Base-by-base conservation (phyloP, 73 alveolate species). In the Symbiodinium natans region DNA sequence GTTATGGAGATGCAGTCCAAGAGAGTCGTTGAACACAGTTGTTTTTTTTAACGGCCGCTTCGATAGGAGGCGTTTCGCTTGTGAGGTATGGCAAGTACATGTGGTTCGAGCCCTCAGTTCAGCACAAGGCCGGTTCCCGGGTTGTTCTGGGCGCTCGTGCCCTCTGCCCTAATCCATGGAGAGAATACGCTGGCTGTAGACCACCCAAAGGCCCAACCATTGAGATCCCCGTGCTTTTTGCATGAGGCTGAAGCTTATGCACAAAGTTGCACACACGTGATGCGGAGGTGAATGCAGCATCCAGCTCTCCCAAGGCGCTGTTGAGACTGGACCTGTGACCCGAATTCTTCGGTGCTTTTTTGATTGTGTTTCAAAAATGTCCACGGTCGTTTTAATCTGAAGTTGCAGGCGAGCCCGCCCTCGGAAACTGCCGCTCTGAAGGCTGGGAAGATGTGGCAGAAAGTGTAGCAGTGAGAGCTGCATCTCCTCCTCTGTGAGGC, bases 41-140 rank as follows among this genome's bases (percentile, higher is more conserved):
- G n/a, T n/a, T n/a, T n/a, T n/a, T n/a, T n/a, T n/a, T n/a, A n/a
- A n/a, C n/a, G n/a, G n/a, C n/a, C n/a, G n/a, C n/a, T n/a, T n/a
- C n/a, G n/a, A n/a, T n/a, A n/a, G n/a, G n/a, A n/a, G n/a, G n/a
- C n/a, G n/a, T 68, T 68, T 7, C 33, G 48, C 33, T 2, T 33
- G 1, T 6, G 63, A 90, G 97, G 97, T 90, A 90, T 42, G 97
- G 97, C 52, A 90, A 90, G 88, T 90, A 90, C 89, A 71, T 68
- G 97, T 71, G 52, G 89, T 71, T 68, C 29, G 97, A 90, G 68
- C 97, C 97, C 10, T 41, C 87, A 15, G 89, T 41, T 5, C 48
- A 90, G 68, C 80, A 90, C 88, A 90, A 90, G 97, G 88, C 71
- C 25, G 10, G 33, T 19, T 19, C 36, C 9, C 19, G 82, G 82